phyloP scores from a whole-genome alignment of 345 rosid genomes.

The Draba incana region DNA sequence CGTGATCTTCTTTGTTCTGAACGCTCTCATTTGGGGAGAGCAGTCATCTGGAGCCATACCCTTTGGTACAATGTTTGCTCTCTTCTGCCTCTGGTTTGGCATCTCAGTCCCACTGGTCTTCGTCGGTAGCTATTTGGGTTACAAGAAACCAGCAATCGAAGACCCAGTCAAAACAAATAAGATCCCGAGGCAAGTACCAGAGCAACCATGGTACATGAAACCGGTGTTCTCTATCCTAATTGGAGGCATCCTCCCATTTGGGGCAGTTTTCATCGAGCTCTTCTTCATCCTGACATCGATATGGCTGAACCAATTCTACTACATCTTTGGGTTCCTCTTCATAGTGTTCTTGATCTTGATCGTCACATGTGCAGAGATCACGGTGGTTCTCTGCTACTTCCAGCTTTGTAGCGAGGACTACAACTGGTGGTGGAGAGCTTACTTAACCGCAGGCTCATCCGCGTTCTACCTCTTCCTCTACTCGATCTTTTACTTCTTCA shows the following conservation, averaged over 20 bases:
- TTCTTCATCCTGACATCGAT: constrained; percentile 96
- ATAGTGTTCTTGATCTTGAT: constrained; percentile 83
- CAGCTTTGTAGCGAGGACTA: constrained; percentile 97
- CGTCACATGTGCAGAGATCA: constrained; percentile 94
- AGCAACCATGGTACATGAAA: constrained; percentile 97
- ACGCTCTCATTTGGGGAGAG: constrained; percentile 94
- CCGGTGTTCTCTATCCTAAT: constrained; percentile 88
- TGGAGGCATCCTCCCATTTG: constrained; percentile 97
- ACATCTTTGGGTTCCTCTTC: constrained; percentile 98
- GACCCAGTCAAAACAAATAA: constrained; percentile 94
- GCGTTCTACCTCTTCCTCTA: constrained; percentile 94
- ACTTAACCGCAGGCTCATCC: constrained; percentile 93
- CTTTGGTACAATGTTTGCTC: constrained; percentile 96
- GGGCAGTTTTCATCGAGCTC: constrained; percentile 95
- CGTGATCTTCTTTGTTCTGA: constrained; percentile 80
- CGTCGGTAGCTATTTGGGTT: constrained; percentile 92
- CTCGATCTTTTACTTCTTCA: constrained; percentile 94
- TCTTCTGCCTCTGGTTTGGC: constrained; percentile 95
- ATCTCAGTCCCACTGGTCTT: constrained; percentile 96
- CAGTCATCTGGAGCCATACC: constrained; percentile 97
- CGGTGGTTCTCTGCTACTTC: constrained; percentile 95
- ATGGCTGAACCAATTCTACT: constrained; percentile 99
- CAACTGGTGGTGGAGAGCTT: constrained; percentile 99
- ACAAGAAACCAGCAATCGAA: constrained; percentile 89
- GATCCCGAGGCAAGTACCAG: constrained; percentile 93